A percentile compares a stretch with the other conserved stretches of the same genome.
phyloP scores from a whole-genome alignment of 2,329 filamentous ascomycete genomes.

The Ophiocordyceps camponoti-leonardi region DNA sequence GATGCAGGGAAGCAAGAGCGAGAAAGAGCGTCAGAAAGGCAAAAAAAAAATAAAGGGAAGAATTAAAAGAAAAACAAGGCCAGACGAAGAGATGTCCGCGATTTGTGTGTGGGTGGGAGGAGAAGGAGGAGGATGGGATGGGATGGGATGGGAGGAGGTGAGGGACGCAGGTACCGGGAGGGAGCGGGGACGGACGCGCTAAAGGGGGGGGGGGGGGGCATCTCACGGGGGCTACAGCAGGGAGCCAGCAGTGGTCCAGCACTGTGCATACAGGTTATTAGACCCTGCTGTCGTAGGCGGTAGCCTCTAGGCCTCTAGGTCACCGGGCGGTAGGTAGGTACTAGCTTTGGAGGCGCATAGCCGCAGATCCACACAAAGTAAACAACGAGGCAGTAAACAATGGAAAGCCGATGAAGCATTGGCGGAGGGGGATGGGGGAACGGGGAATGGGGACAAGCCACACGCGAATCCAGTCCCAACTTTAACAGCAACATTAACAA shows the following conservation, averaged over 20 bases:
- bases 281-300: neutral
- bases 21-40: neutral
- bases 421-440: neutral
- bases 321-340: neutral
- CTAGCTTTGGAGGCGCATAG: neutral
- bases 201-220: neutral
- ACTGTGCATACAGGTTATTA: neutral
- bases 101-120: neutral
- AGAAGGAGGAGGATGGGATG: neutral
- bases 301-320: neutral
- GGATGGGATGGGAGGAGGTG: neutral
- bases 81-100: neutral
- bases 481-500: no score
- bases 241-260: neutral
- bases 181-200: neutral
- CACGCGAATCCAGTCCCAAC: no score
- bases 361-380: neutral
- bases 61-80: neutral
- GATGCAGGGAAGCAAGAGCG: neutral
- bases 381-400: neutral
- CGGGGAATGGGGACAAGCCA: neutral
- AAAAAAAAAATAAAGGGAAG: neutral
- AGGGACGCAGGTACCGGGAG: neutral
- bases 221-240: neutral
- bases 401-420: neutral